Evolutionary conservation across 179 eudicot genomes (phyloP).

Genomic region (Carnegiea gigantea): DNA sequence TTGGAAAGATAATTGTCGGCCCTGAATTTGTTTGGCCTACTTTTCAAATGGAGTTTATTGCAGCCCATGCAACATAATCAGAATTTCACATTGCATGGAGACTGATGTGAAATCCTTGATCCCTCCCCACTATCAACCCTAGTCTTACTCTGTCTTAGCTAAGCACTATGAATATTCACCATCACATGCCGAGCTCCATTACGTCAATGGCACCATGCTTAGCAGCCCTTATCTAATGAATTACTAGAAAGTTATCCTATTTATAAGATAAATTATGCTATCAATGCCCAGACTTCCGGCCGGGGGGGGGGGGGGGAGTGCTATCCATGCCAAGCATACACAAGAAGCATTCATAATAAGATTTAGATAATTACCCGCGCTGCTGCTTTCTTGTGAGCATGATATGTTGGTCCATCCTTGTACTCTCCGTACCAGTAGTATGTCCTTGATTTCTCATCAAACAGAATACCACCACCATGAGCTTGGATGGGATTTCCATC

Average conservation of each 20-base stretch:
- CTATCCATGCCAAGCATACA: neutral
- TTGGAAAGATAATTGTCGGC: neutral
- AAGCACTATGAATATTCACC: too few species aligned
- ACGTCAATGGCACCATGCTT: neutral
- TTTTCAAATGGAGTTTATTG: neutral
- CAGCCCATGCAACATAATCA: neutral
- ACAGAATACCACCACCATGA: slow-evolving; percentile 95
- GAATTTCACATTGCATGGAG: neutral
- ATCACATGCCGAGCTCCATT: neutral
- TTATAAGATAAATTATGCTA: neutral
- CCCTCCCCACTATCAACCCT: neutral
- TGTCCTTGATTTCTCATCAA: slow-evolving; percentile 55
- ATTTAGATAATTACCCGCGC: slow-evolving; percentile 65
- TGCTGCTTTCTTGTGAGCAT: slow-evolving; percentile 77
- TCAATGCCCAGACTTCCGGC: neutral
- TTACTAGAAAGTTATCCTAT: neutral
- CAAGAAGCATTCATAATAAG: neutral
- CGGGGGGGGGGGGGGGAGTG: too few species aligned
- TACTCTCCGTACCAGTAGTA: slow-evolving; percentile 98
- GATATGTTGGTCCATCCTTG: slow-evolving; percentile 97
- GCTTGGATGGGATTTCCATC: slow-evolving; percentile 98
- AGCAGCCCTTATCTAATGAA: neutral
- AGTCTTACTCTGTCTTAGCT: neutral
- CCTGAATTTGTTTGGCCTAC: neutral
- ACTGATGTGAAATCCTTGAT: neutral